Base-by-base conservation (phyloP, 768 basidiomycete genomes). In the Obba rivulosa region DNA sequence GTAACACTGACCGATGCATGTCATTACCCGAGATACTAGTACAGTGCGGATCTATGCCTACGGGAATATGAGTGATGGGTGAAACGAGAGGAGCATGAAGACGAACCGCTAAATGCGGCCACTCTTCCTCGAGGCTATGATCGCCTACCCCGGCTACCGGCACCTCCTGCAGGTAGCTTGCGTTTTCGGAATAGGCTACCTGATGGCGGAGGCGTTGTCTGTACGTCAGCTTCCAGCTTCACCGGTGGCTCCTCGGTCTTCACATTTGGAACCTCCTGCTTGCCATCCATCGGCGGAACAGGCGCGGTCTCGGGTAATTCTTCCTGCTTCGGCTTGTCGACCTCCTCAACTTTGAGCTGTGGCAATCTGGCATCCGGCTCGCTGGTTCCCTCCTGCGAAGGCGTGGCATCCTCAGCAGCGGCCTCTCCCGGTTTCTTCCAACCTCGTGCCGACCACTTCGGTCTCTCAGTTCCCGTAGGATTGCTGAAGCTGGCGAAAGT, bases 171-270 rank as follows among this genome's bases (percentile, higher is more conserved):
- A 24, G 60, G 62, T 10, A 54, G 41, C 35, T 57, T 62, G 2
- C 63, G 58, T 42, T 64, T 64, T 36, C 57, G 53, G 56, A 64
- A 64, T 14, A 62, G 28, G 40, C 57, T 51, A 1, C 62, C 56
- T 4, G 49, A 36, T 4, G 48, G 17, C 3, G 50, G 20, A 1
- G 54, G 28, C 35, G 52, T 43, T 13, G 54, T 21, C 10, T 28
- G 41, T 11, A 45, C 49, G 4, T 14, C 11, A 16, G 20, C 13
- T n/a, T 57, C 56, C 3, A 41, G 8, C 45, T 57, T 57, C 5
- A 54, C 48, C 1, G 43, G 23, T 3, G 21, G 23, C 2, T 48
- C 52, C 38, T 57, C 54, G 9, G 40, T 23, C 37, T 57, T 52
- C 10, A 47, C 44, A 31, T 43, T 25, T 3, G 40, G 11, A 10